A percentile compares a stretch with the other conserved stretches of the same genome.
phyloP scores from a whole-genome alignment of 169 alveolate species.

The Babesia bovis region DNA sequence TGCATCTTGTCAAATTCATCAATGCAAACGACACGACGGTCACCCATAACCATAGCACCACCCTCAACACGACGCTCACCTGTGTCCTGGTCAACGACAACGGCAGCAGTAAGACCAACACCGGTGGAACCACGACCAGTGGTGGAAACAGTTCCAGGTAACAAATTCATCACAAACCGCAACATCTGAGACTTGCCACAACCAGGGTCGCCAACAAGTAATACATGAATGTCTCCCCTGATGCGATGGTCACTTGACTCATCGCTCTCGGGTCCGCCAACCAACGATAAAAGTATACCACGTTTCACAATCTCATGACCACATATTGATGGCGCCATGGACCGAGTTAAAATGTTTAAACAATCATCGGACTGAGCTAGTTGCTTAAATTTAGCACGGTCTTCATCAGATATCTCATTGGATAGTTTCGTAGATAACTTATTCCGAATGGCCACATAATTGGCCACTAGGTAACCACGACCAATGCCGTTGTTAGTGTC shows the following conservation, averaged over 20 bases:
- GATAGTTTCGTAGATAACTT: slow-evolving; percentile 56
- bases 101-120: slow-evolving; percentile 99
- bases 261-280: slow-evolving; percentile 94
- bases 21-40: slow-evolving; percentile 95
- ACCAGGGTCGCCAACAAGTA: slow-evolving; percentile 98
- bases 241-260: slow-evolving; percentile 80
- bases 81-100: slow-evolving; percentile 89
- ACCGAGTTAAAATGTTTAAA: slow-evolving; percentile 87
- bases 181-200: slow-evolving; percentile 98
- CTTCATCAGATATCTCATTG: slow-evolving; percentile 72
- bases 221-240: slow-evolving; percentile 97
- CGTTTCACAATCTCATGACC: slow-evolving; percentile 93
- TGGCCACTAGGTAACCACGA: slow-evolving; percentile 90
- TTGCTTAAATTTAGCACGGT: slow-evolving; percentile 67
- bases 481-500: slow-evolving; percentile 85
- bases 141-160: slow-evolving; percentile 95
- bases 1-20: slow-evolving; percentile 99
- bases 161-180: slow-evolving; percentile 89
- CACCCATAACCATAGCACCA: slow-evolving; percentile 99
- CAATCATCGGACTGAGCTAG: slow-evolving; percentile 80
- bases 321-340: slow-evolving; percentile 96
- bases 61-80: slow-evolving; percentile 97
- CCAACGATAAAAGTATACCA: slow-evolving; percentile 89
- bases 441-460: slow-evolving; percentile 78
- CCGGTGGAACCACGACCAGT: slow-evolving; percentile 99